Conservation (phyloP, 331 rosid genomes). For the Phaseolus coccineus region DNA sequence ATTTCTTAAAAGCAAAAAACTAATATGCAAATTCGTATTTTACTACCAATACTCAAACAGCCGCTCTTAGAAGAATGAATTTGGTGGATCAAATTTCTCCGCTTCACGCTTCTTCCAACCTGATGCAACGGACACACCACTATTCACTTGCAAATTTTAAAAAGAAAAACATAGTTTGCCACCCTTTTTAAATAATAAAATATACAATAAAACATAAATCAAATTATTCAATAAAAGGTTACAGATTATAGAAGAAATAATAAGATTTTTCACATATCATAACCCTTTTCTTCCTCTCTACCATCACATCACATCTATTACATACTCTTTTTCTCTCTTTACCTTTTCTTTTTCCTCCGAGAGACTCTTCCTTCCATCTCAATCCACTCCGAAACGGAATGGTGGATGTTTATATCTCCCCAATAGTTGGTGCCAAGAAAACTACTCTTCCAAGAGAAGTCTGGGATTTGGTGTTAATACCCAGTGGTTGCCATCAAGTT, state of each 20-base stretch:
- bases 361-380: neutral
- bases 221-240: too few species aligned
- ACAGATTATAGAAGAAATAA: too few species aligned
- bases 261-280: too few species aligned
- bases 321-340: neutral
- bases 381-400: neutral
- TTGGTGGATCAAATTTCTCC: constrained; percentile 33
- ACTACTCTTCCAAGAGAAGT: constrained; percentile 18
- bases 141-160: neutral
- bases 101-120: constrained; percentile 35
- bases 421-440: constrained; percentile 4
- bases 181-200: too few species aligned
- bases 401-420: neutral
- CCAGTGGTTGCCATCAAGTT: neutral
- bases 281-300: neutral
- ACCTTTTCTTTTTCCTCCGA: neutral
- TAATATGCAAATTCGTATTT: neutral
- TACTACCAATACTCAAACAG: constrained; percentile 20
- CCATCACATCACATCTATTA: neutral
- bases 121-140: neutral
- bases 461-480: neutral
- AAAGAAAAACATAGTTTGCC: neutral
- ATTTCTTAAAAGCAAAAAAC: constrained; percentile 19
- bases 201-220: too few species aligned
- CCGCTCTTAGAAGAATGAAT: constrained; percentile 9